Conservation (phyloP, 768 basidiomycete species). For the Hygrocybe punicea region DNA sequence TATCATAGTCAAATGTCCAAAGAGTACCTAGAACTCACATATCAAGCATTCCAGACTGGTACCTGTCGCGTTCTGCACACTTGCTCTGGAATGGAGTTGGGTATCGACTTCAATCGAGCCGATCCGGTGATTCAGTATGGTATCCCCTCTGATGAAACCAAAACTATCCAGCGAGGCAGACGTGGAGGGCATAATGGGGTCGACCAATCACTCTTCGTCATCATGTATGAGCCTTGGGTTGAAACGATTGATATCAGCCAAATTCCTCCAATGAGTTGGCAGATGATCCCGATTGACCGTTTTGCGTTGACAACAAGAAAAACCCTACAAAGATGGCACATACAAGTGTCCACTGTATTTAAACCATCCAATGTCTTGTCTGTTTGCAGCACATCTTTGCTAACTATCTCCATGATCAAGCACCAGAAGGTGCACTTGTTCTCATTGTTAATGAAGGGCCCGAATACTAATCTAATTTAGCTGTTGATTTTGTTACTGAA, state of each 20-base stretch:
- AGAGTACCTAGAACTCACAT: constrained; percentile 21
- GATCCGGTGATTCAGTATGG: constrained; percentile 20
- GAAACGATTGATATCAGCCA: background rate
- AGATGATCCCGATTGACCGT: constrained; percentile 2
- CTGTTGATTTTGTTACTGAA: background rate
- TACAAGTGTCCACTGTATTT: background rate
- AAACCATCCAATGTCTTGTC: background rate
- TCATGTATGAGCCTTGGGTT: constrained; percentile 20
- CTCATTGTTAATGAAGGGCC: too few species aligned
- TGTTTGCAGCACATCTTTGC: background rate
- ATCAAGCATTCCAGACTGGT: constrained; percentile 17
- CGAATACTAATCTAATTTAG: background rate
- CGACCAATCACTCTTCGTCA: constrained; percentile 12
- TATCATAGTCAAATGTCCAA: constrained; percentile 30
- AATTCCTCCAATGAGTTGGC: background rate
- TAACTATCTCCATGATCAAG: background rate
- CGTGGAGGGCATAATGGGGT: constrained; percentile 9
- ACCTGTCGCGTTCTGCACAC: constrained; percentile 16
- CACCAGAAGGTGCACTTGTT: background rate
- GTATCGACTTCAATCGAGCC: constrained; percentile 18
- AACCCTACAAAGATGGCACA: background rate
- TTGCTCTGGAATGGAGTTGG: constrained; percentile 16
- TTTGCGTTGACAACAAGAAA: background rate
- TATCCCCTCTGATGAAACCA: constrained; percentile 4
- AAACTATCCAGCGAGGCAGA: constrained; percentile 17